These are phyloP conservation scores for Iris macrosiphon DNA, from an alignment of 106 monocot genomes.

Conservation along the genomic window DNA sequence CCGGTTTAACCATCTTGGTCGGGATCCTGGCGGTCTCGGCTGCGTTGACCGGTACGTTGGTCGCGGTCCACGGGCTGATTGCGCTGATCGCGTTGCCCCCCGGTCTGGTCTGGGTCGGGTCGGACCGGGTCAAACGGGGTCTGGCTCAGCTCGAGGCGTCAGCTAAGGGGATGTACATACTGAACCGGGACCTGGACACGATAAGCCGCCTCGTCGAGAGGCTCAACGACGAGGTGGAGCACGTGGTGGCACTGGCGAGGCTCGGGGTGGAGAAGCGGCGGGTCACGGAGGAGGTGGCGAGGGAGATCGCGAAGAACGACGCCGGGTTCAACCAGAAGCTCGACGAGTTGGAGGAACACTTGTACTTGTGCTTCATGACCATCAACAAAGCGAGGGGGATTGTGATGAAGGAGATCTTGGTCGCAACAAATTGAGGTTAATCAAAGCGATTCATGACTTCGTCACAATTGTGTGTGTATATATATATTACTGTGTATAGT, in stretches of 20 bases:
- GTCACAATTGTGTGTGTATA: too few relatives aligned
- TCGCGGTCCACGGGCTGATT: conserved; percentile 36
- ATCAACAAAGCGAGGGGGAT: conserved; percentile 61
- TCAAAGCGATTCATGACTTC: too few relatives aligned
- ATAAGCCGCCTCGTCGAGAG: conserved; percentile 53
- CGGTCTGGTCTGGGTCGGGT: conserved; percentile 7
- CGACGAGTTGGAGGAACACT: conserved; percentile 78
- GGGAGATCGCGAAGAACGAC: conserved; percentile 45
- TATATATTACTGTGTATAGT: too few relatives aligned
- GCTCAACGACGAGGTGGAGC: conserved; percentile 52
- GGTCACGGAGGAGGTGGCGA: conserved; percentile 31
- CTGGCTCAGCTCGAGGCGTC: conserved; percentile 54
- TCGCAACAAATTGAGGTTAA: too few relatives aligned
- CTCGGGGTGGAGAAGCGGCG: conserved; percentile 23
- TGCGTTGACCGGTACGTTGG: conserved; percentile 22
- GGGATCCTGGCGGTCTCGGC: conserved; percentile 24
- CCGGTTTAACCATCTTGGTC: conserved; percentile 21
- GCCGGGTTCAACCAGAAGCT: conserved; percentile 40
- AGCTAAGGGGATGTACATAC: conserved; percentile 54
- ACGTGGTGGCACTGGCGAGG: conserved; percentile 34
- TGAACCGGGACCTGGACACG: conserved; percentile 66
- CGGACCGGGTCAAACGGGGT: conserved; percentile 5
- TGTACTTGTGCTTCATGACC: conserved; percentile 71
- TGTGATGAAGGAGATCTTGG: conserved; percentile 46
- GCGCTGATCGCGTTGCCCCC: conserved; percentile 29